Conservation (phyloP, 179 eudicot species). For the Camellia oleifera region DNA sequence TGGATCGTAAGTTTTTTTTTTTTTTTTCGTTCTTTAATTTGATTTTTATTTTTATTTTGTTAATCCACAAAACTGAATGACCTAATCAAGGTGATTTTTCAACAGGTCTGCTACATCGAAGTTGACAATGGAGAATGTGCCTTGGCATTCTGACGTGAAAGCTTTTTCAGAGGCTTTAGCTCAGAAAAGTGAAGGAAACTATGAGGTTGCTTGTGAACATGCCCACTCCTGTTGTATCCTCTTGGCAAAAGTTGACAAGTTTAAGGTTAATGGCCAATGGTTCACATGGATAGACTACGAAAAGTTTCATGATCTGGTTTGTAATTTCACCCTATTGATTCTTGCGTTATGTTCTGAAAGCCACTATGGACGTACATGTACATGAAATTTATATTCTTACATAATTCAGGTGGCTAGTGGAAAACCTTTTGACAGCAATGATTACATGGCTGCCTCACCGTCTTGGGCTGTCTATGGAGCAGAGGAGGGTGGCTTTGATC, state of each 20-base stretch:
- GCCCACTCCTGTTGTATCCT: constrained; percentile 98
- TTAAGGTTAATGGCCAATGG: constrained; percentile 89
- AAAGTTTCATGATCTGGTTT: constrained; percentile 94
- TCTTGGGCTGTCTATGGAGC: constrained; percentile 99
- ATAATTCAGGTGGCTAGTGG: constrained; percentile 80
- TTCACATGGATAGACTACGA: constrained; percentile 98
- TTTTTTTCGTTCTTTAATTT: background rate
- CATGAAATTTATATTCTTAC: background rate
- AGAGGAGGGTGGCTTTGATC: constrained; percentile 94
- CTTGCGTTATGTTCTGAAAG: background rate
- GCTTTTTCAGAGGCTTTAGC: constrained; percentile 95
- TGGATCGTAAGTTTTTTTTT: constrained; percentile 76
- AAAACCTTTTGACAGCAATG: constrained; percentile 67
- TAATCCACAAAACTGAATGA: constrained; percentile 8
- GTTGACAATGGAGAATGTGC: constrained; percentile 98
- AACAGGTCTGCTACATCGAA: constrained; percentile 91
- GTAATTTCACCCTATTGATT: constrained; percentile 19
- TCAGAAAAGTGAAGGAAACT: constrained; percentile 74
- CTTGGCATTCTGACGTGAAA: constrained; percentile 96
- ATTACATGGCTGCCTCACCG: constrained; percentile 89
- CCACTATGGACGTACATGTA: background rate
- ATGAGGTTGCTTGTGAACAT: constrained; percentile 99
- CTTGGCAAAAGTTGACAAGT: constrained; percentile 78
- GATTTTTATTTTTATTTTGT: background rate
- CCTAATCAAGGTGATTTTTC: constrained; percentile 8